These are phyloP conservation scores for Crepidotus variabilis DNA, from an alignment of 768 basidiomycete species.

Conservation along the genomic window DNA sequence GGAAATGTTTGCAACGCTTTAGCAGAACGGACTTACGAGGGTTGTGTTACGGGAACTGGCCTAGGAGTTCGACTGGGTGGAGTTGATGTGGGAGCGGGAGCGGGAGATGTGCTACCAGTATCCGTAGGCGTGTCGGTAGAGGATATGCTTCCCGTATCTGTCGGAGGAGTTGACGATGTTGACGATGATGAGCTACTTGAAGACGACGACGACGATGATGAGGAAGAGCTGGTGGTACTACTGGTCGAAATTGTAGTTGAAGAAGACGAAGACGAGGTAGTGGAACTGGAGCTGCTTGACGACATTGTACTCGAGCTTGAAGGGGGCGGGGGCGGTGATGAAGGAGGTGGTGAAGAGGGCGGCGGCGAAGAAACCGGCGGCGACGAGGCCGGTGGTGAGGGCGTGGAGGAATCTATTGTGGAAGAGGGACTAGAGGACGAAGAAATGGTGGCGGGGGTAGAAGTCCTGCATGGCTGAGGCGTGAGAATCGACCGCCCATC, in stretches of 20 bases:
- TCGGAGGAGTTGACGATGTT: neutral
- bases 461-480: neutral
- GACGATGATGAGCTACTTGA: neutral
- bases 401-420: conserved; percentile 10
- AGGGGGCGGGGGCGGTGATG: conserved; percentile 16
- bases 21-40: conserved; percentile 10
- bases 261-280: conserved; percentile 12
- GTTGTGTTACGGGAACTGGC: conserved; percentile 4
- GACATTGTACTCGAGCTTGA: conserved; percentile 11
- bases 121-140: conserved; percentile 12
- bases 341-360: conserved; percentile 14
- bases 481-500: neutral
- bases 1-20: neutral
- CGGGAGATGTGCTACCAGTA: conserved; percentile 12
- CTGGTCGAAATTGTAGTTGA: neutral
- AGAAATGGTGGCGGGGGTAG: conserved; percentile 7
- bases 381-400: conserved; percentile 1
- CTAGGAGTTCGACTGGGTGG: conserved; percentile 5
- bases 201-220: conserved; percentile 16
- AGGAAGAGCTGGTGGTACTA: conserved; percentile 9
- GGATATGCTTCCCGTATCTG: neutral
- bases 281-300: neutral
- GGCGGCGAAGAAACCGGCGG: conserved; percentile 1
- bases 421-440: conserved; percentile 10
- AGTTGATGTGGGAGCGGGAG: conserved; percentile 11